phyloP scores from a whole-genome alignment of 768 basidiomycete genomes.

The Trametes elegans region DNA sequence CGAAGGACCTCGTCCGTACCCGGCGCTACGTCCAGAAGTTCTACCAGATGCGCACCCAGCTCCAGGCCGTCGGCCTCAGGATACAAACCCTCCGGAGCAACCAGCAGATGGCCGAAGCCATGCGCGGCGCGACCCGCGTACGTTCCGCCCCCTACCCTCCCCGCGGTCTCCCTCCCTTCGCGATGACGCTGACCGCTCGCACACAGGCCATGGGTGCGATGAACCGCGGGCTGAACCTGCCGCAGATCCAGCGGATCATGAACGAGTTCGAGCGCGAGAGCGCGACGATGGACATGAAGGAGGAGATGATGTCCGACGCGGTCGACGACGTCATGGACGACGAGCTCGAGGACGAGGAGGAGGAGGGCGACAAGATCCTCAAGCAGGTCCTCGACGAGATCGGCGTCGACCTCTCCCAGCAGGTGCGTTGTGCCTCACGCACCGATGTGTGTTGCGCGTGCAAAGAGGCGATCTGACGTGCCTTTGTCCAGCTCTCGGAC shows the following conservation, averaged over 20 bases:
- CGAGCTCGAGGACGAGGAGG: slow-evolving; percentile 88
- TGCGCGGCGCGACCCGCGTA: slow-evolving; percentile 96
- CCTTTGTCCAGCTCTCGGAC: slow-evolving; percentile 64
- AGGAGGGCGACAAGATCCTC: slow-evolving; percentile 92
- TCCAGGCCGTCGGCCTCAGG: slow-evolving; percentile 91
- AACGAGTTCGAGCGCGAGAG: slow-evolving; percentile 98
- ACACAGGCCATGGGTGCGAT: slow-evolving; percentile 94
- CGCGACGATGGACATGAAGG: slow-evolving; percentile 99
- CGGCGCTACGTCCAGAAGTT: slow-evolving; percentile 96
- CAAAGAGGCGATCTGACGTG: not conserved
- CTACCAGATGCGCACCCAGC: slow-evolving; percentile 97
- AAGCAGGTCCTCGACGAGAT: slow-evolving; percentile 98
- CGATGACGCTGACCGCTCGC: not conserved
- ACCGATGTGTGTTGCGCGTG: no score
- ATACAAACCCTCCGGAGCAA: slow-evolving; percentile 97
- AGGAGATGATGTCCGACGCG: slow-evolving; percentile 99
- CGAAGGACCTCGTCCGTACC: slow-evolving; percentile 96
- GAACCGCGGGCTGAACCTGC: slow-evolving; percentile 95
- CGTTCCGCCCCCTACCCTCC: slow-evolving; percentile 29
- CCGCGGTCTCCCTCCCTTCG: not conserved
- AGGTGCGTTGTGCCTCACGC: slow-evolving; percentile 47
- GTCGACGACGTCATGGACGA: slow-evolving; percentile 95
- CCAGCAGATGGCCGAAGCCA: slow-evolving; percentile 99
- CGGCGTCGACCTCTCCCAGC: slow-evolving; percentile 86
- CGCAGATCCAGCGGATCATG: slow-evolving; percentile 94